Evolutionary conservation across 176 grass and related monocot genomes (phyloP), one percentile per base, ranked within the genome.

Genomic region (Paspalum vaginatum): DNA sequence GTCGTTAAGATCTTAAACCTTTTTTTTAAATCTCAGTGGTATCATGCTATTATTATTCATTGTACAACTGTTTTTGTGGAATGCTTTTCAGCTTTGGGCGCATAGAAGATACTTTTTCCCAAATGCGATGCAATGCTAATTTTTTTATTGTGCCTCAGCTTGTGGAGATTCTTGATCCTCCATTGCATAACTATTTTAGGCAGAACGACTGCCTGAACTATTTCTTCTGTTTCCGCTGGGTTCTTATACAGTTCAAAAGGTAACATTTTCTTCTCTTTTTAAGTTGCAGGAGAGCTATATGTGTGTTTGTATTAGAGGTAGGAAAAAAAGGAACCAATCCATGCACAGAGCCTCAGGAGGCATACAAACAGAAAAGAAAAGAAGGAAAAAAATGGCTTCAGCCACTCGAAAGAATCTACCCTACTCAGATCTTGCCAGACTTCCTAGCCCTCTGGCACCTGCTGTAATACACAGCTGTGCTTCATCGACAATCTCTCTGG

Each of bases 181-280:
- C 86, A 2, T 75, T 99, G 58, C 90, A 99, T 52, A 93, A 89
- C 83, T 99, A 99, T 82, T 93, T 99, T 77, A 91, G 84, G 79
- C 88, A 93, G 72, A 86, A 89, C 2, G 96, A 99, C 73, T 95
- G 96, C 77, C 72, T 99, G 69, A 99, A 99, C 62, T 99, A 99
- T 63, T 99, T 95, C 88, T 95, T 99, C 86, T 99, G 96, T 79
- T 99, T 99, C 71, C 90, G 96, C 38, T 99, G 96, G 96, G 91
- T 99, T 84, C 96, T 99, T 81, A 99, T 99, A 95, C 96, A 99
- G 72, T 99, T 99, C 82, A 99, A 99, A 84, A 91, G 96, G 96
- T 93, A 93, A 62, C 40, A 10, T 25, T 70, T 65, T 74, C 12
- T 24, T 57, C 3, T 15, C 55, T 55, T 77, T 60, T 65, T 8